Conservation (phyloP, 345 rosid genomes). For the Hibiscus mutabilis region DNA sequence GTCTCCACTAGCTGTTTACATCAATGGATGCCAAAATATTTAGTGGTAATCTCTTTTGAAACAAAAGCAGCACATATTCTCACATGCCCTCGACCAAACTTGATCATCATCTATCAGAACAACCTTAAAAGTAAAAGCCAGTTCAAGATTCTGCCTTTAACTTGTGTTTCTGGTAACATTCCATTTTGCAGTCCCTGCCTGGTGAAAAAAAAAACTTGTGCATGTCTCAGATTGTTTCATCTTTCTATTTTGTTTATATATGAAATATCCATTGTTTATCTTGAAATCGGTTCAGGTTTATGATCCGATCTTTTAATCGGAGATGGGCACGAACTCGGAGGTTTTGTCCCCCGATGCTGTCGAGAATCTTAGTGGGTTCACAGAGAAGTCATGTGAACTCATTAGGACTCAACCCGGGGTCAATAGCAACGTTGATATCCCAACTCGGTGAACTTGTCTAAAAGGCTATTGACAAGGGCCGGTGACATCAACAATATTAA, state of each 20-base stretch:
- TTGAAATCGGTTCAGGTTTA: no score
- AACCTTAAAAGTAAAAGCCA: slow-evolving; percentile 1
- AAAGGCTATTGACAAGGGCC: no score
- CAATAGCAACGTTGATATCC: no score
- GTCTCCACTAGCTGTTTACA: background rate
- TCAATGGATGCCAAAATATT: background rate
- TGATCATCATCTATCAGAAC: background rate
- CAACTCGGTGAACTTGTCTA: no score
- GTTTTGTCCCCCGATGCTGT: no score
- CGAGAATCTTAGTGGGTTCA: no score
- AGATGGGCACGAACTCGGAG: no score
- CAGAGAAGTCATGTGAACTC: no score
- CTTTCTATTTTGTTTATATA: background rate
- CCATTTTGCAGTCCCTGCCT: background rate
- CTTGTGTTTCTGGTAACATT: background rate
- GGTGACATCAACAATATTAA: no score
- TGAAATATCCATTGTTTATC: no score
- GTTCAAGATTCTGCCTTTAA: background rate
- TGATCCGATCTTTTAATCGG: no score
- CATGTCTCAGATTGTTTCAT: background rate
- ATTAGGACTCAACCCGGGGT: no score
- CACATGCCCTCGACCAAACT: background rate
- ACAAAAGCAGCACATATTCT: background rate
- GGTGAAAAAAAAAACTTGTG: background rate
- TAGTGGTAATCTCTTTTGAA: background rate